These are phyloP conservation scores for Castanea sativa DNA, from an alignment of 306 rosid species.

Conservation along the genomic window DNA sequence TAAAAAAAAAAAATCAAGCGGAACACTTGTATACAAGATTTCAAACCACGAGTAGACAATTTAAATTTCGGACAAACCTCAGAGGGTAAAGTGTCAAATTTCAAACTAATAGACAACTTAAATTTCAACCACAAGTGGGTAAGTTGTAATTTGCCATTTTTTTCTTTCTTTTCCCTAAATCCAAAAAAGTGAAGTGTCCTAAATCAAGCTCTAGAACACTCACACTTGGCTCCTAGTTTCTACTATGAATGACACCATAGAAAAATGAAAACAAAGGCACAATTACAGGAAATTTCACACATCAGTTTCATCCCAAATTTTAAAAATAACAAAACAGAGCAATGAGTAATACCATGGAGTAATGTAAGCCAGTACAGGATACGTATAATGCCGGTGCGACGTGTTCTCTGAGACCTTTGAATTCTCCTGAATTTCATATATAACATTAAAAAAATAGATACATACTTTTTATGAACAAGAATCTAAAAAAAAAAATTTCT, in stretches of 20 bases:
- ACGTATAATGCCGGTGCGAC: constrained; percentile 50
- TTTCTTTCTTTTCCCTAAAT: background rate
- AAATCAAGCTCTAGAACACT: background rate
- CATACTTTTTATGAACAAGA: background rate
- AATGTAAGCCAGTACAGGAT: constrained; percentile 84
- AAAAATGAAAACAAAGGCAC: background rate
- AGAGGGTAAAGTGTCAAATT: too few relatives aligned
- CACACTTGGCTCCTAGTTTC: background rate
- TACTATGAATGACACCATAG: background rate
- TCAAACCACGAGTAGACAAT: too few relatives aligned
- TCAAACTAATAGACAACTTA: too few relatives aligned
- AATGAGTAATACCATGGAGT: constrained; percentile 76
- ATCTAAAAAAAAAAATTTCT: background rate
- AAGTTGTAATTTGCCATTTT: background rate
- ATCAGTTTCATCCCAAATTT: background rate
- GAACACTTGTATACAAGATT: fast-evolving
- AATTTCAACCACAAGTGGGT: too few relatives aligned
- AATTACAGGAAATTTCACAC: background rate
- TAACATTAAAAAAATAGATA: background rate
- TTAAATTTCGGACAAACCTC: fast-evolving
- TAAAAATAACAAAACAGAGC: constrained; percentile 1
- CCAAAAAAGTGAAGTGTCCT: background rate
- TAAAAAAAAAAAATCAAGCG: too few relatives aligned
- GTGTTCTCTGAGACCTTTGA: constrained; percentile 49
- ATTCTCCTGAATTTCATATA: constrained; percentile 54